Evolutionary conservation across 352 stramenopile genomes (phyloP).

Genomic region (Phytophthora niederhauseri): DNA sequence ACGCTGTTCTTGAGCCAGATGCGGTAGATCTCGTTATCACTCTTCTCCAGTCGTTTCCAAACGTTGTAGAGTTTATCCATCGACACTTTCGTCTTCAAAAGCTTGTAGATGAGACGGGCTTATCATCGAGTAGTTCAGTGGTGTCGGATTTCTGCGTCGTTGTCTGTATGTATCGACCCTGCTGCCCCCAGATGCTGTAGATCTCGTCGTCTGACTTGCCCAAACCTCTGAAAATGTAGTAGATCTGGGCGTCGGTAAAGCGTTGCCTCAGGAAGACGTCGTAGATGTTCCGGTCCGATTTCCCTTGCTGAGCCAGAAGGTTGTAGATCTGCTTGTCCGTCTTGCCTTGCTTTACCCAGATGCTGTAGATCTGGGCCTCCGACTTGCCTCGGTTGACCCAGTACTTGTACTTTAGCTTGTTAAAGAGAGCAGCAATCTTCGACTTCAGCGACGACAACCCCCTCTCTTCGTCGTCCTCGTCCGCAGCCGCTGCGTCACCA

Average conservation of each 20-base stretch:
- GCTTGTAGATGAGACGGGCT: too few species aligned
- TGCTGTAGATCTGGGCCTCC: not conserved
- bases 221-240: not conserved
- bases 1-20: not conserved
- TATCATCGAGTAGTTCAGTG: too few species aligned
- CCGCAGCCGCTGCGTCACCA: too few species aligned
- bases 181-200: not conserved
- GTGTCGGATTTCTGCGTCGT: too few species aligned
- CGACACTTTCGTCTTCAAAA: not conserved
- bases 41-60: not conserved
- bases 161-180: not conserved
- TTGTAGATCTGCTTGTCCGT: not conserved
- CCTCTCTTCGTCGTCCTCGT: not conserved
- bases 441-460: too few species aligned
- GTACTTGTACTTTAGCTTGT: not conserved
- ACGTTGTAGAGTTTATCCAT: not conserved
- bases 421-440: not conserved
- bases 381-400: not conserved
- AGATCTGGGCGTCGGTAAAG: not conserved
- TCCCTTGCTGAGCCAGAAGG: not conserved
- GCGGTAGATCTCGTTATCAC: not conserved
- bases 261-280: not conserved
- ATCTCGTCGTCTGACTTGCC: not conserved
- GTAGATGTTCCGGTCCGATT: not conserved
- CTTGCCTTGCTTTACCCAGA: not conserved